Conservation (phyloP, 2,329 filamentous ascomycete species). For the Cercospora canescens region DNA sequence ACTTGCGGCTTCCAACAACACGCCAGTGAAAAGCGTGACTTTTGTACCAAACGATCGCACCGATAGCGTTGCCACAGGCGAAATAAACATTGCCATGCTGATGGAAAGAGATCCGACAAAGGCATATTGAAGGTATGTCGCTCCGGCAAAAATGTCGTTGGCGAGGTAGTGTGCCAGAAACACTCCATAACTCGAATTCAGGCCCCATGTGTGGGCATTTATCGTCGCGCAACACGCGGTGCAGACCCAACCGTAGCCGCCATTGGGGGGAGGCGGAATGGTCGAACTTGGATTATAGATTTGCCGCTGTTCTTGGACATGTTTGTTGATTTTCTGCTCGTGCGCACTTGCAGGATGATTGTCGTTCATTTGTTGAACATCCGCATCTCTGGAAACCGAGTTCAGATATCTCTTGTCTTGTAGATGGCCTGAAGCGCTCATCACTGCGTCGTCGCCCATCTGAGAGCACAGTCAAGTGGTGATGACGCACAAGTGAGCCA, state of each 20-base stretch:
- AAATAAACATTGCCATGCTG: constrained; percentile 65
- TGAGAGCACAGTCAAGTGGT: neutral
- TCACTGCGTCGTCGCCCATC: neutral
- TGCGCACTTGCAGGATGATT: neutral
- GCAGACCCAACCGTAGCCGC: constrained; percentile 63
- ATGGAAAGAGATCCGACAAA: constrained; percentile 75
- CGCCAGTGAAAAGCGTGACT: constrained; percentile 63
- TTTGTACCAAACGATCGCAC: constrained; percentile 65
- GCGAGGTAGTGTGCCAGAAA: constrained; percentile 75
- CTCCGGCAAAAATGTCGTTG: constrained; percentile 61
- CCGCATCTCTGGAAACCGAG: neutral
- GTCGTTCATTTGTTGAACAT: neutral
- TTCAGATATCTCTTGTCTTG: neutral
- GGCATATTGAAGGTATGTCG: constrained; percentile 67
- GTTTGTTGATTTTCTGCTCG: neutral
- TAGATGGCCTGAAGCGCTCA: neutral
- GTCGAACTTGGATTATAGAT: neutral
- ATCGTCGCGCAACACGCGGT: constrained; percentile 47
- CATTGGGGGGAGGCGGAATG: constrained; percentile 40
- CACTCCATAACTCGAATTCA: constrained; percentile 61
- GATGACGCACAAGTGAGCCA: neutral
- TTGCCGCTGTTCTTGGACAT: neutral
- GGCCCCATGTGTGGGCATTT: constrained; percentile 50
- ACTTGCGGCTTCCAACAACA: constrained; percentile 62
- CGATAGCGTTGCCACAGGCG: constrained; percentile 65